phyloP scores from a whole-genome alignment of 2,329 filamentous ascomycete species.

The Madurella fahalii region DNA sequence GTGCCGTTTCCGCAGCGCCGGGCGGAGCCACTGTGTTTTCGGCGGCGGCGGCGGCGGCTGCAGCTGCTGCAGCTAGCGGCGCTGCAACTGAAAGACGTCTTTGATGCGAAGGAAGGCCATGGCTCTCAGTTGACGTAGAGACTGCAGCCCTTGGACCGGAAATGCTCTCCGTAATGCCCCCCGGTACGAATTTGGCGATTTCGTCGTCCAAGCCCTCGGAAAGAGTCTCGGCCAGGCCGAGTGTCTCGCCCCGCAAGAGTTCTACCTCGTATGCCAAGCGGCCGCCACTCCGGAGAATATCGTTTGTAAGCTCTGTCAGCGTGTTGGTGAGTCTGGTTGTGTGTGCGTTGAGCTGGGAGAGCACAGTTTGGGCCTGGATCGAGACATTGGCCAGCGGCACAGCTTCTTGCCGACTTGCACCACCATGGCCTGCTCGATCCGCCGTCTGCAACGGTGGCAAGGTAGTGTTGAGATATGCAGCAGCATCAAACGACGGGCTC shows the following conservation, averaged over 20 bases:
- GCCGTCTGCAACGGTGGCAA: constrained; percentile 62
- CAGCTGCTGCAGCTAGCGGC: constrained; percentile 8
- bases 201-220: constrained; percentile 68
- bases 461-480: constrained; percentile 76
- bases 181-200: constrained; percentile 66
- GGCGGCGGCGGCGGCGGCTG: neutral
- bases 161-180: constrained; percentile 37
- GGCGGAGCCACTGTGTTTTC: constrained; percentile 10
- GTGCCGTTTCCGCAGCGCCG: constrained; percentile 19
- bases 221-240: constrained; percentile 74
- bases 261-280: constrained; percentile 93
- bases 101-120: constrained; percentile 11
- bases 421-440: constrained; percentile 21
- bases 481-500: constrained; percentile 72
- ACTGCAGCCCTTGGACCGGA: constrained; percentile 21
- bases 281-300: constrained; percentile 85
- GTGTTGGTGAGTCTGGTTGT: constrained; percentile 76
- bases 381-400: constrained; percentile 73
- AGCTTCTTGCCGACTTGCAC: constrained; percentile 29
- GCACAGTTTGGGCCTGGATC: constrained; percentile 73
- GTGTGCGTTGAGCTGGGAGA: constrained; percentile 84
- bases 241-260: constrained; percentile 80
- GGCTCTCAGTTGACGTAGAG: neutral
- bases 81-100: constrained; percentile 25
- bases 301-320: constrained; percentile 86